Evolutionary conservation across 2,329 filamentous ascomycete genomes (phyloP), one percentile per base, ranked within the genome.

Genomic region (Beauveria caledonica): DNA sequence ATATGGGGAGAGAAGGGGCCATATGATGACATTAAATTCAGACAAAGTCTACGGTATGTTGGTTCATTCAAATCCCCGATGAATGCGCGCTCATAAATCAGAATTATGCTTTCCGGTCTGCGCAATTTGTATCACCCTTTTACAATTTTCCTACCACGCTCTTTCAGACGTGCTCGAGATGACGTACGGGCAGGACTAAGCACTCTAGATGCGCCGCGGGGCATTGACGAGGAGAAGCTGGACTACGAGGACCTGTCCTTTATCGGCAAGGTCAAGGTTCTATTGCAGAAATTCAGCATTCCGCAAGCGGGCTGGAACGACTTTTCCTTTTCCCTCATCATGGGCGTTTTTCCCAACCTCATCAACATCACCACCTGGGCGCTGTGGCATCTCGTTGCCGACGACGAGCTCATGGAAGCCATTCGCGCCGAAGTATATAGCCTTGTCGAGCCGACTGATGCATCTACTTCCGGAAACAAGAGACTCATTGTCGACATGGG

Each of bases 281-380:
- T 58, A 3, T 19, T 58, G 6, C 46, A 44, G 10, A 58, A 58
- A n/a, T 51, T 45, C 46, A 44, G 40, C 40, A 59, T 52, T 13
- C 57, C 57, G 25, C 48, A 19, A 8, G 57, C 48, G 8, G 49
- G 57, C 39, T 59, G 49, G 48, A 59, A 53, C 49, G 57, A 52
- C 49, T 59, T 59, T 46, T 59, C 57, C 27, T 59, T 59, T 23
- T 59, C 57, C 21, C 57, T 59, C 39, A 59, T 52, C 49, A 59
- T 59, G 57, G 57, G 57, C 23, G 57, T 59, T 5, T 59, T 52
- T 6, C 57, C 57, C 17, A 59, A 59, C 21, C 57, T 59, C 25
- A 59, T 52, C 27, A 52, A 59, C 40, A 53, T 59, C n/a, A 59
- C 1, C 39, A 59, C 57, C 25, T 59, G 57, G 57, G 57, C 57